These are phyloP conservation scores for Candida cerambycidarum DNA, from an alignment of 805 yeast genomes.

Conservation along the genomic window DNA sequence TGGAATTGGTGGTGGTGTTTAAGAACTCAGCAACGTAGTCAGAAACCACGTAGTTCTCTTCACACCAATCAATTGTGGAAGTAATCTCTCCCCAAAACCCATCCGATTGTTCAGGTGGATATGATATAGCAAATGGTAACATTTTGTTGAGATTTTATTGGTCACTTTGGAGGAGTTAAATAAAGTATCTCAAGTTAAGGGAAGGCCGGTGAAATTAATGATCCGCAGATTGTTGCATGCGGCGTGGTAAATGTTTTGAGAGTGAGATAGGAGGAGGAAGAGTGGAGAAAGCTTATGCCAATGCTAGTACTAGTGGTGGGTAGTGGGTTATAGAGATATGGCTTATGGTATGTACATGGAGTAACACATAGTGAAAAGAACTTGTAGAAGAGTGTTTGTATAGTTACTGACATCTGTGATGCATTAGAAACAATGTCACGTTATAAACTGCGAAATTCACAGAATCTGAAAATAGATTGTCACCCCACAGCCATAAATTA, in stretches of 20 bases:
- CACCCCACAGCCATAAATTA: too few relatives aligned
- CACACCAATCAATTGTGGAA: constrained; percentile 99
- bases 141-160: constrained; percentile 19
- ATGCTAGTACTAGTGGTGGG: too few relatives aligned
- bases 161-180: neutral
- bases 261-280: neutral
- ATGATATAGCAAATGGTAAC: constrained; percentile 52
- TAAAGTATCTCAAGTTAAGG: neutral
- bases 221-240: constrained; percentile 10
- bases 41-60: constrained; percentile 89
- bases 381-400: too few relatives aligned
- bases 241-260: constrained; percentile 1
- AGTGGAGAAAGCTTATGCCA: too few relatives aligned
- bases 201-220: constrained; percentile 2
- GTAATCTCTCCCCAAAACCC: constrained; percentile 86
- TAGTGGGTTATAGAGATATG: too few relatives aligned
- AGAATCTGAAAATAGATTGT: too few relatives aligned
- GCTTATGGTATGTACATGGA: too few relatives aligned
- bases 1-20: constrained; percentile 76
- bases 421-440: too few relatives aligned
- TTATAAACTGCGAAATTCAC: too few relatives aligned
- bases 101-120: constrained; percentile 52
- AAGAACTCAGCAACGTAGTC: constrained; percentile 86
- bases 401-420: too few relatives aligned
- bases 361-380: too few relatives aligned